Conservation (phyloP, 2,329 filamentous ascomycete species). For the Pyricularia grisea region DNA sequence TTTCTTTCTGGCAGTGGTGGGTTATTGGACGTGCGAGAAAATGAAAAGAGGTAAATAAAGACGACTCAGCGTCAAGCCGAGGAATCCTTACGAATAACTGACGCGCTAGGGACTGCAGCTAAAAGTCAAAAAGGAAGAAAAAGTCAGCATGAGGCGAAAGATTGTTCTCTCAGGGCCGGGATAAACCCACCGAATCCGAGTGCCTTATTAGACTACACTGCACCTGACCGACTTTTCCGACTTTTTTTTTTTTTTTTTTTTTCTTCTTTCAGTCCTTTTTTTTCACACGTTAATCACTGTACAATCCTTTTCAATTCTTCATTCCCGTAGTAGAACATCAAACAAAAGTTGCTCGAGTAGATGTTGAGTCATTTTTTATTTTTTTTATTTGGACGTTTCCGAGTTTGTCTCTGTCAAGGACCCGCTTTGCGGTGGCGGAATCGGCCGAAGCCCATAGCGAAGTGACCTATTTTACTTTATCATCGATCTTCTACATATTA, state of each 20-base stretch:
- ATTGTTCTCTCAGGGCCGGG: neutral
- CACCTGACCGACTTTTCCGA: neutral
- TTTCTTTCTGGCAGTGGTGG: neutral
- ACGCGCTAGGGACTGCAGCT: neutral
- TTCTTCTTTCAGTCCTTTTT: too few relatives aligned
- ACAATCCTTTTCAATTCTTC: neutral
- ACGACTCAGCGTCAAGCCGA: neutral
- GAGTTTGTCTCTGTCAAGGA: neutral
- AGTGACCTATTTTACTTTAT: neutral
- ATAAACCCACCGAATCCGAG: neutral
- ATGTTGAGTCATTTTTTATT: neutral
- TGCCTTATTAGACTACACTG: neutral
- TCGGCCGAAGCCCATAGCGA: neutral
- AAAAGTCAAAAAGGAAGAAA: neutral
- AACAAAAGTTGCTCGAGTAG: neutral
- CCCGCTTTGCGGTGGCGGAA: neutral
- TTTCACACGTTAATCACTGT: neutral
- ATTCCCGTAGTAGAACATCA: neutral
- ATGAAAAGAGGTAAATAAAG: neutral
- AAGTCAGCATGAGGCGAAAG: neutral
- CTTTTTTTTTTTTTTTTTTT: too few relatives aligned
- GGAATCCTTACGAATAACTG: neutral
- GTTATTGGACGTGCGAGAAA: neutral
- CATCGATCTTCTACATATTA: neutral
- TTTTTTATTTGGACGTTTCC: neutral